Evolutionary conservation across 2,329 filamentous ascomycete species (phyloP).

Genomic region (Plectosphaerella cucumerina): DNA sequence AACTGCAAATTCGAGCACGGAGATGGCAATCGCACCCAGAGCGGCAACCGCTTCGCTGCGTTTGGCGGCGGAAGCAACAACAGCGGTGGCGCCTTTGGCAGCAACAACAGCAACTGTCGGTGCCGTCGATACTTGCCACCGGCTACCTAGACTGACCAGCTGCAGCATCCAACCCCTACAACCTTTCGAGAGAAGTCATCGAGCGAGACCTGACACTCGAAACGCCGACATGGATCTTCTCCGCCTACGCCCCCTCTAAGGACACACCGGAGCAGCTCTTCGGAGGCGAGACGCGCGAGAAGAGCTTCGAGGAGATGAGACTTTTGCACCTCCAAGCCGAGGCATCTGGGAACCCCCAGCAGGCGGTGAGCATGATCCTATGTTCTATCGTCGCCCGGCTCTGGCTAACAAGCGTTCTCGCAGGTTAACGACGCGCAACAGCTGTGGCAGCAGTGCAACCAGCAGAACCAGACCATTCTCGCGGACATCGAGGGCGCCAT

Average conservation of each 20-base stretch:
- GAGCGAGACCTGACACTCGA: slow-evolving; percentile 65
- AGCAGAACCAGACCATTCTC: slow-evolving; percentile 69
- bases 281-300: slow-evolving; percentile 72
- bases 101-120: slow-evolving; percentile 6
- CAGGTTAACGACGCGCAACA: slow-evolving; percentile 57
- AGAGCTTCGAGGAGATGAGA: slow-evolving; percentile 84
- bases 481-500: slow-evolving; percentile 68
- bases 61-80: slow-evolving; percentile 9
- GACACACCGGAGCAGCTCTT: slow-evolving; percentile 80
- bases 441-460: slow-evolving; percentile 59
- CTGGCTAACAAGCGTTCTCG: slow-evolving; percentile 9
- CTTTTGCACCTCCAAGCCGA: slow-evolving; percentile 63
- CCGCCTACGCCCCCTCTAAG: slow-evolving; percentile 74
- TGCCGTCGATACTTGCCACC: not conserved
- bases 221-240: slow-evolving; percentile 79
- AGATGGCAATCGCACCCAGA: slow-evolving; percentile 21
- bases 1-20: slow-evolving; percentile 53
- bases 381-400: not conserved
- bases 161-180: slow-evolving; percentile 33
- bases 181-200: slow-evolving; percentile 55
- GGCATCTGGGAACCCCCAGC: slow-evolving; percentile 54
- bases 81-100: slow-evolving; percentile 11
- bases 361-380: slow-evolving; percentile 36
- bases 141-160: not conserved
- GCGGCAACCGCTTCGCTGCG: slow-evolving; percentile 12